These are phyloP conservation scores for Fusarium sp. DNA, from an alignment of 2,329 filamentous ascomycete species.

Conservation along the genomic window DNA sequence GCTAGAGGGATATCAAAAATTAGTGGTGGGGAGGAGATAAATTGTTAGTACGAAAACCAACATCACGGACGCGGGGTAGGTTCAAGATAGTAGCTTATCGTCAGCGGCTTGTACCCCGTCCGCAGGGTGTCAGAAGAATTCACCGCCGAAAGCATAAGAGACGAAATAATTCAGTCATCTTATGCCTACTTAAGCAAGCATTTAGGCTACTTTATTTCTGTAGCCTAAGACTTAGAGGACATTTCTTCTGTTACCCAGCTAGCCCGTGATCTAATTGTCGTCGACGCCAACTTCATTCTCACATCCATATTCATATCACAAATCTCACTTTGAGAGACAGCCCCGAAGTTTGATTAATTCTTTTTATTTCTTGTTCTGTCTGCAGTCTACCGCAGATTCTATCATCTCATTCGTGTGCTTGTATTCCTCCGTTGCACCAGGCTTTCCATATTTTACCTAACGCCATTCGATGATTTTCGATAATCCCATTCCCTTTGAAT, in stretches of 20 bases:
- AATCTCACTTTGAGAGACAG: constrained; percentile 2
- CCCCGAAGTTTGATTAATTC: constrained; percentile 6
- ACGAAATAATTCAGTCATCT: no score
- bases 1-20: constrained; percentile 23
- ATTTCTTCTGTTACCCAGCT: no score
- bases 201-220: no score
- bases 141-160: no score
- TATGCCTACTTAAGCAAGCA: no score
- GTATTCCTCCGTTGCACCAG: constrained; percentile 22
- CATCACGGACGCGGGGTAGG: constrained; percentile 41
- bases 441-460: constrained; percentile 34
- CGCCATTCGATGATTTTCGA: constrained; percentile 39
- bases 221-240: no score
- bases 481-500: constrained; percentile 17
- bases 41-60: constrained; percentile 33
- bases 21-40: background rate
- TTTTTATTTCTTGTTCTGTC: constrained; percentile 30
- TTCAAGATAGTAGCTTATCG: constrained; percentile 18
- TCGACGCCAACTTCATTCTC: constrained; percentile 36
- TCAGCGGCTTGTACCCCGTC: constrained; percentile 38
- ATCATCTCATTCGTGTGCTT: constrained; percentile 24
- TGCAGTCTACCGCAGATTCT: constrained; percentile 23
- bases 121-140: no score
- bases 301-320: constrained; percentile 1
- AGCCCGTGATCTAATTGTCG: constrained; percentile 38